Base-by-base conservation (phyloP, 1,139 yeast species). In the Saccharomyces uvarum region DNA sequence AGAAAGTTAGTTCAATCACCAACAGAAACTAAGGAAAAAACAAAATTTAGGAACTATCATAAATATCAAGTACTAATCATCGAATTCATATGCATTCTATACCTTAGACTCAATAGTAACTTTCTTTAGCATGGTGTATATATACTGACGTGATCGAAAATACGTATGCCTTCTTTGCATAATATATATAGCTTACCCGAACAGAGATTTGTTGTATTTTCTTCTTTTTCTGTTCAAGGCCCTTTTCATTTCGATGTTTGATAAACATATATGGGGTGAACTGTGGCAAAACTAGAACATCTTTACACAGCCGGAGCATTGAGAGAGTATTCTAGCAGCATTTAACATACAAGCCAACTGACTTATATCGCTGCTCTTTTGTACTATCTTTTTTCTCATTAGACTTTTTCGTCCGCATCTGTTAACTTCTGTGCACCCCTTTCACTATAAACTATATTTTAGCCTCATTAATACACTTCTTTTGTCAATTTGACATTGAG, bases 1-100 rank as follows among this genome's bases (percentile, higher is more conserved):
- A 86, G 63, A 78, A 85, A 54, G 95, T 86, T 28, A 59, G 65
- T 31, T 61, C 67, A 4, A 24, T 26, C 32, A 33, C 38, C 21
- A 44, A 28, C 38, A 14, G 38, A 14, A 26, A 14, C 32, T 27
- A 16, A 38, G 24, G 21, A 38, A 27, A 11, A 44, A 14, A 21
- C 6, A 2, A 7, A 26, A 14, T 21, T 1, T 28, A 44, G n/a
- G 24, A 44, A 21, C 14, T 19, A 28, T 19, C 8, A n/a, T 29
- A 33, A 19, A 46, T 46, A 46, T 16, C 48, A 46, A 46, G 31
- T 46, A 24, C 2, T 1, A 24, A 1, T 24, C 26, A 24, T 41
- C 33, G 33, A 31, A 11, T 31, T 31, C n/a, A 11, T 31, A 11
- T 11, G 33, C 33, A 31, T 31, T 19, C 7, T 38, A 38, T 38